Percentiles rank a stretch among this genome's conserved stretches.
phyloP scores from a whole-genome alignment of 306 rosid species.

The barrel medic (Medicago truncatula) region MtrunA17r5.0-ANR NC_053046.1:10636501-10637000 shows the following conservation, averaged over 20 bases:
- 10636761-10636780: conserved; percentile 63
- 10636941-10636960: conserved; percentile 85
- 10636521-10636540: no score
- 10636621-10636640: conserved; percentile 91
- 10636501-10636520: no score
- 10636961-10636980: conserved; percentile 56
- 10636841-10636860: conserved; percentile 72
- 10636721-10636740: conserved; percentile 63
- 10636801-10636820: conserved; percentile 85
- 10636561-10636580: conserved; percentile 76
- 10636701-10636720: conserved; percentile 65
- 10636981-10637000: conserved; percentile 1
- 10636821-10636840: conserved; percentile 85
- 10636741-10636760: conserved; percentile 78
- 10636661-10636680: conserved; percentile 84
- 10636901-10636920: conserved; percentile 69
- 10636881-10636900: conserved; percentile 80
- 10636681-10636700: conserved; percentile 63
- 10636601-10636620: conserved; percentile 76
- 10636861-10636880: conserved; percentile 86
- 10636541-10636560: no score
- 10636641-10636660: conserved; percentile 81
- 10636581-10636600: conserved; percentile 86
- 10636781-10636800: conserved; percentile 68
- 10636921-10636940: conserved; percentile 85